Evolutionary conservation across 208 protist genomes (phyloP), one percentile per base, ranked within the genome.

Genomic region (Trypanosoma caninum): DNA sequence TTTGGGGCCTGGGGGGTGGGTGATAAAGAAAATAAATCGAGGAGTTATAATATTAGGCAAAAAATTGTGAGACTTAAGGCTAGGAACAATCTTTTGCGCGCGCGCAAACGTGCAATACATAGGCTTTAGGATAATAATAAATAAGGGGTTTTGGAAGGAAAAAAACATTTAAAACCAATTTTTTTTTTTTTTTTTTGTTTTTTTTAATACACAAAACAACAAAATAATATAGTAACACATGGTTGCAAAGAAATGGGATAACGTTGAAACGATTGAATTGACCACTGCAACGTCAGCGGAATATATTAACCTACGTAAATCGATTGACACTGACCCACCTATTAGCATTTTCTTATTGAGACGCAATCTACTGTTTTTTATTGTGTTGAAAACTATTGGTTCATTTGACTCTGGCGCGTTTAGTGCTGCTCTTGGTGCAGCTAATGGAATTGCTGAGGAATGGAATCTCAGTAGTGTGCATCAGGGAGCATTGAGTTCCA

Each of bases 331-430:
- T 14, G 31, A 62, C 25, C 33, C 44, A 35, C 41, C 35, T 25
- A 20, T 55, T 52, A 68, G 35, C 28, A 23, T 25, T 18, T 46
- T 63, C 9, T 56, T 89, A 5, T 34, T 89, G 14, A 63, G 65
- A 2, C 61, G 71, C n/a, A 92, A 93, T 55, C 48, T 95, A 51
- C 71, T 70, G 40, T 70, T 93, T 18, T 95, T 96, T 37, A 81
- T 86, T 33, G 79, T 72, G 64, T 77, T 94, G 47, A 93, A 96
- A 61, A 75, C 78, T 3, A 82, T 93, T 33, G 83, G 82, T 37
- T 85, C 80, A n/a, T 94, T 86, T 65, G 90, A 96, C 72, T 91
- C 84, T 3, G 90, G 90, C 13, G 87, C 87, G 35, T 94, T 93
- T 72, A 91, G 84, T 47, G 90, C 86, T 13, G 85, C 80, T 16